Evolutionary conservation across 2,329 filamentous ascomycete species (phyloP).

Genomic region (Ambrosiella xylebori): DNA sequence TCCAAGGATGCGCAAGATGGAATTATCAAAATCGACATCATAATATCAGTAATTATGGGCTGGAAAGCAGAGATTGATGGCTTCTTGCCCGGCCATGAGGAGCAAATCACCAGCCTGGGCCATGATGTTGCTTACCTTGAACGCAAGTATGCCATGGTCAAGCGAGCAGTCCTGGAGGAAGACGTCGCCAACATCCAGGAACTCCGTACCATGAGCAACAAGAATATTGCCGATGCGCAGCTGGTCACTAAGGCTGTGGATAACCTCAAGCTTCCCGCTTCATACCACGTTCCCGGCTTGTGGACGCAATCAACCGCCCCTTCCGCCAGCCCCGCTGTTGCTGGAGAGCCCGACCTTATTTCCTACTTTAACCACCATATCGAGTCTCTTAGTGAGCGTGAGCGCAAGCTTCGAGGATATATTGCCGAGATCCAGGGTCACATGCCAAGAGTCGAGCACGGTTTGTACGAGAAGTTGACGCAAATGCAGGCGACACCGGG

Average conservation of each 20-base stretch:
- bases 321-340: conserved; percentile 22
- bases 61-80: conserved; percentile 62
- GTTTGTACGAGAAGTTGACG: conserved; percentile 23
- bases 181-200: conserved; percentile 48
- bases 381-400: conserved; percentile 27
- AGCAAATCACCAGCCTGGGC: conserved; percentile 29
- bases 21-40: conserved; percentile 61
- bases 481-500: conserved; percentile 15
- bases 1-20: conserved; percentile 63
- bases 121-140: conserved; percentile 32
- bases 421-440: conserved; percentile 30
- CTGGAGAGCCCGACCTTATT: conserved; percentile 26
- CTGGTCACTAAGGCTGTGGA: conserved; percentile 58
- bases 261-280: conserved; percentile 51
- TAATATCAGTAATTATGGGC: conserved; percentile 64
- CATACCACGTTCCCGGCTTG: conserved; percentile 32
- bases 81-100: conserved; percentile 40
- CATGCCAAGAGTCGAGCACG: conserved; percentile 31
- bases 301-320: conserved; percentile 20
- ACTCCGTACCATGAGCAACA: conserved; percentile 40
- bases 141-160: conserved; percentile 29
- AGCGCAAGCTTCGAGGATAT: conserved; percentile 27
- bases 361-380: conserved; percentile 29
- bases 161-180: conserved; percentile 26
- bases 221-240: conserved; percentile 52